These are phyloP conservation scores for Tetrahymena malaccensis DNA, from an alignment of 73 alveolate species.

Conservation along the genomic window DNA sequence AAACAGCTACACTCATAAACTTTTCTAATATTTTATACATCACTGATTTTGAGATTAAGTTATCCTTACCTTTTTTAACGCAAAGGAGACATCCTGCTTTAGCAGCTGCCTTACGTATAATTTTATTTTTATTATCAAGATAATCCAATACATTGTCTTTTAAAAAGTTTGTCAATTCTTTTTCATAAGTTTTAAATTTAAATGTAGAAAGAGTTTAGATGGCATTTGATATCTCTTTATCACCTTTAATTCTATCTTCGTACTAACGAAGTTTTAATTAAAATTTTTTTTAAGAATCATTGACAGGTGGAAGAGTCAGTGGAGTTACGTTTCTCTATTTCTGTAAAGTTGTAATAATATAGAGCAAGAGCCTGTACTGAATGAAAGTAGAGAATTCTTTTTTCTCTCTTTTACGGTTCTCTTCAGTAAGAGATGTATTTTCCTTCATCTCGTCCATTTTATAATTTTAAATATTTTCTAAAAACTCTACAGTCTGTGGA, in stretches of 20 bases:
- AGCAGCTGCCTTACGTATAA: constrained; percentile 38
- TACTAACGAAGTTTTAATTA: neutral
- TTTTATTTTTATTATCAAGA: constrained; percentile 24
- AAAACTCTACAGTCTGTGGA: neutral
- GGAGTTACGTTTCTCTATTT: neutral
- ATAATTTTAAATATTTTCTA: neutral
- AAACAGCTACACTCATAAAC: constrained; percentile 69
- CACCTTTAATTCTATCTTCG: neutral
- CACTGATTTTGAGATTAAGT: constrained; percentile 22
- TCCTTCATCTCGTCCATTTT: neutral
- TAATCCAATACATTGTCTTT: constrained; percentile 30
- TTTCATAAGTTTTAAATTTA: constrained; percentile 9
- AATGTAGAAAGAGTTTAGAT: constrained; percentile 33
- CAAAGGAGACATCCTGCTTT: constrained; percentile 39
- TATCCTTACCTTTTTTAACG: constrained; percentile 11
- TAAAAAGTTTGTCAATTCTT: constrained; percentile 25
- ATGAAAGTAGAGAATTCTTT: neutral
- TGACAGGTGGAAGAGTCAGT: neutral
- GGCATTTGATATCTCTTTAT: constrained; percentile 26
- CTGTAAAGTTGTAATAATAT: neutral
- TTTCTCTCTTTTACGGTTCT: neutral
- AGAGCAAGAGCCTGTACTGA: neutral
- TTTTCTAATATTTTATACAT: constrained; percentile 62
- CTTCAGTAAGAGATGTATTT: neutral
- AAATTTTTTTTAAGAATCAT: neutral